Percentiles rank a stretch among this genome's conserved stretches.
phyloP scores from a whole-genome alignment of 1,284 basidiomycete genomes.

The Tausonia pullulans region DNA sequence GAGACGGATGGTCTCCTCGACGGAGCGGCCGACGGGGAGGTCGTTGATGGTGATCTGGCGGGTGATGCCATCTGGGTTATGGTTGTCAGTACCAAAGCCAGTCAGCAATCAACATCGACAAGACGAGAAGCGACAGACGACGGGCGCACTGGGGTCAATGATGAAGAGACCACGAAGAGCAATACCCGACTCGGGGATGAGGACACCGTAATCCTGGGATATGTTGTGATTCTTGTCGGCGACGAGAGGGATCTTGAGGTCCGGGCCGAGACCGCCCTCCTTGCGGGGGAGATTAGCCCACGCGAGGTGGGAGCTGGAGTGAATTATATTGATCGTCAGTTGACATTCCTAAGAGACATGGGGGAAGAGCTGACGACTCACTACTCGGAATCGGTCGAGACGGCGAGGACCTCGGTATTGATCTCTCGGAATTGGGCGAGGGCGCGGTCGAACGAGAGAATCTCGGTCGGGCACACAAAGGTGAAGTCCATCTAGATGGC shows the following conservation, averaged over 20 bases:
- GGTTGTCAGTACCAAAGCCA: not conserved
- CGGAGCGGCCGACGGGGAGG: constrained; percentile 73
- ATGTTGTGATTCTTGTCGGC: constrained; percentile 31
- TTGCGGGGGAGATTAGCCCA: constrained; percentile 70
- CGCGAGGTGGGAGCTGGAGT: constrained; percentile 57
- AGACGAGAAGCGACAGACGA: constrained; percentile 26
- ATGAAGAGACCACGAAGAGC: constrained; percentile 77
- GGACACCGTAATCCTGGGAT: constrained; percentile 60
- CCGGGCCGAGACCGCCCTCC: constrained; percentile 74
- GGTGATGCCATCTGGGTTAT: constrained; percentile 40
- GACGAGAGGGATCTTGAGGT: constrained; percentile 66
- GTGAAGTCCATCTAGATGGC: not conserved
- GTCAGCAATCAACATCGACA: not conserved
- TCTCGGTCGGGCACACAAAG: constrained; percentile 85
- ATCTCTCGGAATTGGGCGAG: constrained; percentile 59
- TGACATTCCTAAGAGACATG: constrained; percentile 60
- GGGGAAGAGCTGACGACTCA: constrained; percentile 47
- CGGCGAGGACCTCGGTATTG: constrained; percentile 60
- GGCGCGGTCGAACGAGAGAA: constrained; percentile 81
- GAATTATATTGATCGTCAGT: not conserved
- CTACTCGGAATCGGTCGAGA: constrained; percentile 77
- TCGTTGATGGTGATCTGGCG: constrained; percentile 80
- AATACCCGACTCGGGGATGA: constrained; percentile 73
- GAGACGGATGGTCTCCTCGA: constrained; percentile 77
- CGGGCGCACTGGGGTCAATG: constrained; percentile 55